Evolutionary conservation across 768 basidiomycete species (phyloP), one percentile per base, ranked within the genome.

Genomic region (Cystofilobasidium macerans): DNA sequence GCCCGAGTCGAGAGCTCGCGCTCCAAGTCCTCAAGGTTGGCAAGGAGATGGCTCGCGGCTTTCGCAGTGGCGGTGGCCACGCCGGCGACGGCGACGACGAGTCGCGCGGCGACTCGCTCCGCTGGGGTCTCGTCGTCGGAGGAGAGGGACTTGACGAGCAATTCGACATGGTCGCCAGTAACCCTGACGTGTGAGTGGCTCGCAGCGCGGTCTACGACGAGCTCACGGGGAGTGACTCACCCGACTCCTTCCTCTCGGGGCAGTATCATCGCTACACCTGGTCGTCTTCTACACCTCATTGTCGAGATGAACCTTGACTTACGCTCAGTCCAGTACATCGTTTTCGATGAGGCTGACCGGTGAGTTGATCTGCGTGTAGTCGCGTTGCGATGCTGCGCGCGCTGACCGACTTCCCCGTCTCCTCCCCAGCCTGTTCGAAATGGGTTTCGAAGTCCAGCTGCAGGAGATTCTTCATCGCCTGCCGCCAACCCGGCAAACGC

Each of bases 261-360:
- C 71, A 97, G 93, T 24, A 88, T 99, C 69, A 94, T 99, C 70
- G 94, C 95, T 28, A 99, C 95, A 14, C 95, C 95, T 22, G 95
- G 95, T 67, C 91, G 95, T 69, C 80, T 99, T 38, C 83, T 99
- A n/a, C 95, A 99, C 78, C 81, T 99, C 28, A 82, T 88, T 60
- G 88, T 98, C 58, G 95, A 99, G 78, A 98, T 98, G 94, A 88
- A 87, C 69, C 78, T 95, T 57, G 90, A 94, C 73, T 80, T 99
- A 32, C 84, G 86, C 59, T 85, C 87, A 0, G 80, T 93, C 7
- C 85, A 93, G 77, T 90, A 88, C 67, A 84, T 92, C 68, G 88
- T 98, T 28, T 97, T 97, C 72, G 95, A 99, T 73, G 95, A 99
- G 77, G 95, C 95, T 0, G 95, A 99, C 76, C 86, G 95, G 74